Conservation (phyloP, 148 eudicot species). For the Nepenthes gracilis region DNA sequence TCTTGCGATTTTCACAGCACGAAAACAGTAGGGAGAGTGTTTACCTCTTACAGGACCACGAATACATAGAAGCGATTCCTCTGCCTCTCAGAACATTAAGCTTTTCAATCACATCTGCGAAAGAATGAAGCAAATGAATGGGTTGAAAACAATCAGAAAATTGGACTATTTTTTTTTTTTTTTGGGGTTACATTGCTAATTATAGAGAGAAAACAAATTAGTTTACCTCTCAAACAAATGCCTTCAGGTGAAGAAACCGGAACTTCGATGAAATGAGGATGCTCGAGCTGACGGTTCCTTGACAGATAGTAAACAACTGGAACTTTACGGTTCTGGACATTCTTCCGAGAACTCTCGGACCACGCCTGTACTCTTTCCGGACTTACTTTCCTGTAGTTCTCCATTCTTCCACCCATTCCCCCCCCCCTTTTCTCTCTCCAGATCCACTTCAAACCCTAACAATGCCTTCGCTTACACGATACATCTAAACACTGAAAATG, state of each 20-base stretch:
- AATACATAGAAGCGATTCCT: conserved; percentile 88
- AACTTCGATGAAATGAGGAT: conserved; percentile 81
- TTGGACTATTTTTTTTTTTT: too few relatives aligned
- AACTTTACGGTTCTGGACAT: conserved; percentile 51
- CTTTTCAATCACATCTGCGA: conserved; percentile 82
- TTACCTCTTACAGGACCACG: conserved; percentile 99
- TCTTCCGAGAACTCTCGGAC: conserved; percentile 82
- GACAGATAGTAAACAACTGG: conserved; percentile 76
- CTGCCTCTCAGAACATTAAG: conserved; percentile 75
- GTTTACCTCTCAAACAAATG: conserved; percentile 64
- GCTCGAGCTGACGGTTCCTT: conserved; percentile 74
- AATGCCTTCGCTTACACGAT: too few relatives aligned
- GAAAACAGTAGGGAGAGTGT: background rate
- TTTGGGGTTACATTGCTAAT: too few relatives aligned
- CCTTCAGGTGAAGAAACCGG: conserved; percentile 56
- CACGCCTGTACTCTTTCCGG: conserved; percentile 91
- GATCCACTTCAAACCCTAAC: too few relatives aligned
- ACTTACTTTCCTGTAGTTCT: conserved; percentile 68
- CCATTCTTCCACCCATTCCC: conserved; percentile 64
- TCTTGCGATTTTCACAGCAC: background rate
- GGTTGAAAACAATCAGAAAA: background rate
- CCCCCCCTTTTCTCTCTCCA: background rate
- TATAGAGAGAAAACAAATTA: background rate
- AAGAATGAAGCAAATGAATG: conserved; percentile 1
- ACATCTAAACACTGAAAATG: too few relatives aligned